A percentile compares a stretch with the other conserved stretches of the same genome.
phyloP scores from a whole-genome alignment of 2,329 filamentous ascomycete species.

The Colletotrichum incanum region DNA sequence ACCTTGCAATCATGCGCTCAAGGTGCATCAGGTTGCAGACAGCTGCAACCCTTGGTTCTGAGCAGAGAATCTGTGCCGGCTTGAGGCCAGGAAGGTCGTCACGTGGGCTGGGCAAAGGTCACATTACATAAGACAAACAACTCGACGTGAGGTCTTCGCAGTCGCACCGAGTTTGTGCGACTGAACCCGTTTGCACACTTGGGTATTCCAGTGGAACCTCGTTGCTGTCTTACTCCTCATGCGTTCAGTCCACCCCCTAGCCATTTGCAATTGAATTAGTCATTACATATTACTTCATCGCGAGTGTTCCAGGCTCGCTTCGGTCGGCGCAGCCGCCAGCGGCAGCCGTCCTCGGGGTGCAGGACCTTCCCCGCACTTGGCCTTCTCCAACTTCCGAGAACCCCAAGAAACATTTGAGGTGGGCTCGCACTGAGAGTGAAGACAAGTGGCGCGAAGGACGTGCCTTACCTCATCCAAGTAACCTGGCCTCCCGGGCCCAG shows the following conservation, averaged over 20 bases:
- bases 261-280: too few relatives aligned
- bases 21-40: not conserved
- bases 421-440: not conserved
- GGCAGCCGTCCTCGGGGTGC: slow-evolving; percentile 20
- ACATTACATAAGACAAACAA: not conserved
- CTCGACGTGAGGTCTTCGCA: not conserved
- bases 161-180: not conserved
- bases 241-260: too few relatives aligned
- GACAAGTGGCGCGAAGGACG: not conserved
- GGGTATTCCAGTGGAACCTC: too few relatives aligned
- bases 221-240: too few relatives aligned
- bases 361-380: slow-evolving; percentile 36
- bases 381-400: slow-evolving; percentile 37
- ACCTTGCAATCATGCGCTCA: not conserved
- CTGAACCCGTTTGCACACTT: too few relatives aligned
- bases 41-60: not conserved
- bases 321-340: not conserved
- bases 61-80: not conserved
- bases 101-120: not conserved
- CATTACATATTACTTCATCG: too few relatives aligned
- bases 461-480: not conserved
- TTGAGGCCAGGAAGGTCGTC: not conserved
- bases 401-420: slow-evolving; percentile 15
- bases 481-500: not conserved
- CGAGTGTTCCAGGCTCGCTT: not conserved